A percentile compares a stretch with the other conserved stretches of the same genome.
These are phyloP conservation scores for Cladobotryum mycophilum DNA, from an alignment of 2,329 filamentous ascomycete species.

Conservation along the genomic window DNA sequence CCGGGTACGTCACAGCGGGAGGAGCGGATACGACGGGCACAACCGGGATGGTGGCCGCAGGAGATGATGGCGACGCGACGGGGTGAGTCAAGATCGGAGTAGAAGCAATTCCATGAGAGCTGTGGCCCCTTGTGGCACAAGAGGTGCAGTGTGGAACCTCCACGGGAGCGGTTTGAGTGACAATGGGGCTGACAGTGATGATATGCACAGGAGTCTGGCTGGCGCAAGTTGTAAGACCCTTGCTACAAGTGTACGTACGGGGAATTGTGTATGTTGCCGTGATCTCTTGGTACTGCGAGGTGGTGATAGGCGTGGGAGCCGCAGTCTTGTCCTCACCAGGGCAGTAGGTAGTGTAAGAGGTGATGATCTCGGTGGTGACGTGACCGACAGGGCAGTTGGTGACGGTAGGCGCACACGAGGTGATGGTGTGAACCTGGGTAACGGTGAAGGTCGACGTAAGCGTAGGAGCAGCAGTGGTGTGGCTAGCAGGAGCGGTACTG, in stretches of 20 bases:
- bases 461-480: slow-evolving; percentile 10
- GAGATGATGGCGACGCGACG: slow-evolving; percentile 3
- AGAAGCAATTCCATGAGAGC: slow-evolving; percentile 14
- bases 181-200: slow-evolving; percentile 21
- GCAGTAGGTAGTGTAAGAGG: slow-evolving; percentile 16
- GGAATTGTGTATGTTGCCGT: slow-evolving; percentile 25
- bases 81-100: slow-evolving; percentile 11
- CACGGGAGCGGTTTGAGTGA: slow-evolving; percentile 8
- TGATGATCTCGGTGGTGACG: slow-evolving; percentile 20
- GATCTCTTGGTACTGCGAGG: slow-evolving; percentile 12
- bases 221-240: slow-evolving; percentile 23
- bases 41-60: slow-evolving; percentile 8
- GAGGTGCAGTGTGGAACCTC: slow-evolving; percentile 20
- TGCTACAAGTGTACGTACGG: slow-evolving; percentile 21
- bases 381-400: slow-evolving; percentile 27
- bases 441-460: slow-evolving; percentile 24
- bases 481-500: neutral
- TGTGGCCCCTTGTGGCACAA: slow-evolving; percentile 17
- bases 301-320: slow-evolving; percentile 9
- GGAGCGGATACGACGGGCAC: slow-evolving; percentile 2
- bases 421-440: slow-evolving; percentile 44
- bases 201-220: slow-evolving; percentile 17
- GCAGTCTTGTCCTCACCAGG: slow-evolving; percentile 1
- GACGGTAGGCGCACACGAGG: slow-evolving; percentile 53
- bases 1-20: slow-evolving; percentile 3